Evolutionary conservation across 2,329 filamentous ascomycete species (phyloP), one percentile per base, ranked within the genome.

Genomic region (Tolypocladium guangdongense): DNA sequence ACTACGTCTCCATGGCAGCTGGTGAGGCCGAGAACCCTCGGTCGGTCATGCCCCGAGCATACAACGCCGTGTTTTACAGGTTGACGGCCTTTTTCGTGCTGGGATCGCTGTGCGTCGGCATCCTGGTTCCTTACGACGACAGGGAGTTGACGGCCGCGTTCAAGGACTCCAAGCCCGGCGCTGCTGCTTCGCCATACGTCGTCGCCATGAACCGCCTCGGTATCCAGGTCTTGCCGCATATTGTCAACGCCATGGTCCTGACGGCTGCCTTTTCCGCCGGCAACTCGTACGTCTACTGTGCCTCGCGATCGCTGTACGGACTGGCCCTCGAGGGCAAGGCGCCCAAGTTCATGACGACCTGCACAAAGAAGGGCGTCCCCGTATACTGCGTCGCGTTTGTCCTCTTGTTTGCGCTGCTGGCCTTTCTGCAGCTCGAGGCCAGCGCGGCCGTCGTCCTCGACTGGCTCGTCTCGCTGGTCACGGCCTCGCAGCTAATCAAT

Each of bases 1-100:
- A 88, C 60, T 87, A 86, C 57, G 79, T 88, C 30, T 74, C 77
- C 6, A 83, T 82, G 62, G 87, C 86, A 0, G 85, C 86, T 2
- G 85, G 83, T 20, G 87, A 90, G 66, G 79, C 86, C 1, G 79
- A 86, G 60, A 86, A 88, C 59, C 86, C 87, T 0, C 81, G 86
- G 18, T 71, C 70, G 20, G 79, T 85, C 22, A 81, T 93, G 67
- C 87, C 87, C 0, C 81, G 79, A 41, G 88, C 88, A 1, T 90
- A 83, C 68, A 89, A 89, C 56, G 82, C 85, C 49, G 87, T 91
- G 1, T 90, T 91, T 66, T 90, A 88, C 67, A 84, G 88, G 35
- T 72, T 92, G 35, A 85, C 85, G 0, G 72, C 80, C 2, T 91
- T 92, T 67, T 91, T 90, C 69, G 78, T 89, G 39, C 77, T 90